Base-by-base conservation (phyloP, 768 basidiomycete genomes). In the Candolleomyces efflorescens region DNA sequence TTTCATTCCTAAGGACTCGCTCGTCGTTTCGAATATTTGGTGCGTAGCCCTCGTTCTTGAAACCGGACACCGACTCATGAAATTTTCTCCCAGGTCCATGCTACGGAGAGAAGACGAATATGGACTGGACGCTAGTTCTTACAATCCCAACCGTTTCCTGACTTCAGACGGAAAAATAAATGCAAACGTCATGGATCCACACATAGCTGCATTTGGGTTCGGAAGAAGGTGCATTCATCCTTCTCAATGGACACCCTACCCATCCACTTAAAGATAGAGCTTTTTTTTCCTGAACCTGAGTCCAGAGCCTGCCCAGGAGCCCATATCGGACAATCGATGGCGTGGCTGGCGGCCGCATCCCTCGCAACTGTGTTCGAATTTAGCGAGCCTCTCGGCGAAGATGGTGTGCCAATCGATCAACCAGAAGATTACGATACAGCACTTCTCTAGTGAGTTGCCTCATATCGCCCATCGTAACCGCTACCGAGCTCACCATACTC, bases 131-230 rank as follows among this genome's bases (percentile, higher is more conserved):
- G 59, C 65, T 15, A 41, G 37, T 3, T 2, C 7, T 5, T 78
- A 77, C 63, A 69, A 67, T 39, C 76, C 77, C 9, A 75, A 78
- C 32, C 68, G 76, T 22, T 77, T 70, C 59, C 55, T 70, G 12
- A 66, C 56, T 5, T 13, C 62, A 5, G 62, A 62, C 17, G 61
- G 62, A 27, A 58, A 59, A 36, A 54, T 63, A 7, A 56, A 66
- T 27, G 49, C 53, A 5, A 55, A 64, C 24, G 47, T 62, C 18
- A 53, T 39, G 17, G 62, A 66, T 52, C 66, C 64, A 2, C 54
- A 53, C 41, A 48, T 56, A 1, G 62, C 60, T n/a, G 61, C 61
- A 3, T 69, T 68, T 58, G 69, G 69, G 15, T 71, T 69, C 55
- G 70, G 70, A 22, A 63, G 70, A 41, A 60, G 64, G 65, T 64